Percentiles rank a stretch among this genome's conserved stretches.
phyloP scores from a whole-genome alignment of 1,139 yeast genomes.

The Candida sp. region DNA sequence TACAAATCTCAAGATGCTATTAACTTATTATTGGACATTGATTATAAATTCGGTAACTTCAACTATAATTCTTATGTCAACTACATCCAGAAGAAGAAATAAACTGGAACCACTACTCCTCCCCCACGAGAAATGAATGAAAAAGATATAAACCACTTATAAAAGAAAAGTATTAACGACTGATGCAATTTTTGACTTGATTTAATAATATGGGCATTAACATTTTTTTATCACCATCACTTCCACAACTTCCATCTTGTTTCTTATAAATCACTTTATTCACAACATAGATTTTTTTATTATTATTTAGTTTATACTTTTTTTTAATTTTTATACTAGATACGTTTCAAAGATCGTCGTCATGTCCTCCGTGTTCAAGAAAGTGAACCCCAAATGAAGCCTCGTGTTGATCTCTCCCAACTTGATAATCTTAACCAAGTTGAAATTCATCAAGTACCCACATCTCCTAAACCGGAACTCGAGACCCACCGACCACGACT shows the following conservation, averaged over 20 bases:
- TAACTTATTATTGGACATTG: conserved; percentile 64
- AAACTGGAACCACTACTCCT: too few species aligned
- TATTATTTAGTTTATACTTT: not conserved
- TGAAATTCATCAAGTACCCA: conserved; percentile 15
- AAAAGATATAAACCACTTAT: not conserved
- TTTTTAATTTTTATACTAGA: conserved; percentile 9
- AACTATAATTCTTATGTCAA: conserved; percentile 53
- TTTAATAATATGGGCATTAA: not conserved
- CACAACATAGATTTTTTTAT: conserved; percentile 1
- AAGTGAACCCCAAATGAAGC: conserved; percentile 14
- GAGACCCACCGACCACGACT: conserved; percentile 1
- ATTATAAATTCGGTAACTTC: conserved; percentile 64
- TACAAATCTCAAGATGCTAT: conserved; percentile 67
- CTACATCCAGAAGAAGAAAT: conserved; percentile 39
- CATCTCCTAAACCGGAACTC: conserved; percentile 9
- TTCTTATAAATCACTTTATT: conserved; percentile 2
- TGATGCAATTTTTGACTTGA: not conserved
- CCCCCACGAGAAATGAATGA: too few species aligned
- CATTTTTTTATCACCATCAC: not conserved
- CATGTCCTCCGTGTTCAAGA: conserved; percentile 6
- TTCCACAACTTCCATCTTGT: not conserved
- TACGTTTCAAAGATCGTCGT: conserved; percentile 15
- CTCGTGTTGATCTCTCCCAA: conserved; percentile 7
- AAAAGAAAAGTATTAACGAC: conserved; percentile 3
- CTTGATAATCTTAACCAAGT: conserved; percentile 11